Conservation (phyloP, 306 rosid genomes). For the Rosa persica region DNA sequence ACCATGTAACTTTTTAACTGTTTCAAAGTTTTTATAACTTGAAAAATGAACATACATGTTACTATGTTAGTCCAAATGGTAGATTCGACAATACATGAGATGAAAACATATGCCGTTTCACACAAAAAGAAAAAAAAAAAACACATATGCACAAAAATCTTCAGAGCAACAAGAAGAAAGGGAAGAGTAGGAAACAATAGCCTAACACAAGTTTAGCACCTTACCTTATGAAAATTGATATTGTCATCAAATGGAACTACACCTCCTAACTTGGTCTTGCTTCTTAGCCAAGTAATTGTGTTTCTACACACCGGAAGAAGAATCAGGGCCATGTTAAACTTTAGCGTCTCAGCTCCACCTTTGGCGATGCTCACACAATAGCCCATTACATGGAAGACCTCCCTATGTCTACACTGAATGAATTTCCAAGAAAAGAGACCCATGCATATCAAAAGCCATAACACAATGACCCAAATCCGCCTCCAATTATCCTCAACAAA, state of each 20-base stretch:
- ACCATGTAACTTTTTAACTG: no score
- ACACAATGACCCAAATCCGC: conserved; percentile 63
- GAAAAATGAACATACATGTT: no score
- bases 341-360: conserved; percentile 87
- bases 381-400: conserved; percentile 71
- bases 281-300: no score
- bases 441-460: conserved; percentile 66
- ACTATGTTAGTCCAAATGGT: no score
- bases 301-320: conserved; percentile 78
- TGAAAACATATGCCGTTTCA: no score
- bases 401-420: conserved; percentile 65
- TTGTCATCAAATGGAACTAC: conserved; percentile 80
- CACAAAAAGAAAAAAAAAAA: no score
- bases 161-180: no score
- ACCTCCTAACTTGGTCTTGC: no score
- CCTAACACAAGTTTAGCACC: no score
- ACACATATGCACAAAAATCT: no score
- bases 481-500: conserved; percentile 83
- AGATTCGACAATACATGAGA: no score
- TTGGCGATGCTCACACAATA: conserved; percentile 79
- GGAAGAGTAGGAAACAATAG: not conserved
- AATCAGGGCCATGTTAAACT: conserved; percentile 87
- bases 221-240: conserved; percentile 84
- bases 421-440: conserved; percentile 83
- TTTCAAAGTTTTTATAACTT: no score